A percentile compares a stretch with the other conserved stretches of the same genome.
Evolutionary conservation across 1,139 yeast species (phyloP).

Genomic region (Tardiomyces blankii): DNA sequence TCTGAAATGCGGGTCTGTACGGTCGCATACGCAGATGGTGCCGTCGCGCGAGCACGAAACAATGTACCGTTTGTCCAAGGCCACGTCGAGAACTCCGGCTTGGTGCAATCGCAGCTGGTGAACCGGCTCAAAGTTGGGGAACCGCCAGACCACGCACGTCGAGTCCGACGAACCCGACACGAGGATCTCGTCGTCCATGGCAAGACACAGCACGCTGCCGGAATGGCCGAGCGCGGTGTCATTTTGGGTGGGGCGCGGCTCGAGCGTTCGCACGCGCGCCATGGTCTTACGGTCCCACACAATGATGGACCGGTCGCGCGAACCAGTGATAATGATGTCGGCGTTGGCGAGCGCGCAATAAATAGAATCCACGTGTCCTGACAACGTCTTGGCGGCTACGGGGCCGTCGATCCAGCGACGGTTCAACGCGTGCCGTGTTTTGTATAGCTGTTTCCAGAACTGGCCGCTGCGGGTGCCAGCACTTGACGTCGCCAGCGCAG

Average conservation of each 20-base stretch:
- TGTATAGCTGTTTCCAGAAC: constrained; percentile 19
- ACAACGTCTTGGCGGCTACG: constrained; percentile 15
- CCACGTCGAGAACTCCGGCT: constrained; percentile 23
- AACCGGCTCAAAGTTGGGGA: constrained; percentile 16
- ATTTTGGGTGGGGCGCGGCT: not conserved
- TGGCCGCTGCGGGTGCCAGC: not conserved
- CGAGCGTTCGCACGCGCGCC: not conserved
- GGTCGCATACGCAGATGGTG: constrained; percentile 21
- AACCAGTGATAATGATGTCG: constrained; percentile 25
- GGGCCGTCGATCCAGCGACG: constrained; percentile 20
- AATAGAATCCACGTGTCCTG: constrained; percentile 27
- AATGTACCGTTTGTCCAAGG: constrained; percentile 16
- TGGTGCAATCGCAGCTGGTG: constrained; percentile 18
- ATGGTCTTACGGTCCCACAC: constrained; percentile 22
- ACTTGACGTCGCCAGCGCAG: not conserved
- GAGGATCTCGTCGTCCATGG: constrained; percentile 22
- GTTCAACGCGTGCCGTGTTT: constrained; percentile 18
- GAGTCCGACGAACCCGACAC: constrained; percentile 28
- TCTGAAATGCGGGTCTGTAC: constrained; percentile 10
- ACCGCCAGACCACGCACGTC: constrained; percentile 25
- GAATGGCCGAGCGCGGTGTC: constrained; percentile 12
- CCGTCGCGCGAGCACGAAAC: constrained; percentile 27
- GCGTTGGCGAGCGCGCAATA: constrained; percentile 27
- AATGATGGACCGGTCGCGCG: constrained; percentile 25
- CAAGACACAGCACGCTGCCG: constrained; percentile 26